Conservation (phyloP, 139 green algal genomes). For the Astrephomene gubernaculifera region DNA sequence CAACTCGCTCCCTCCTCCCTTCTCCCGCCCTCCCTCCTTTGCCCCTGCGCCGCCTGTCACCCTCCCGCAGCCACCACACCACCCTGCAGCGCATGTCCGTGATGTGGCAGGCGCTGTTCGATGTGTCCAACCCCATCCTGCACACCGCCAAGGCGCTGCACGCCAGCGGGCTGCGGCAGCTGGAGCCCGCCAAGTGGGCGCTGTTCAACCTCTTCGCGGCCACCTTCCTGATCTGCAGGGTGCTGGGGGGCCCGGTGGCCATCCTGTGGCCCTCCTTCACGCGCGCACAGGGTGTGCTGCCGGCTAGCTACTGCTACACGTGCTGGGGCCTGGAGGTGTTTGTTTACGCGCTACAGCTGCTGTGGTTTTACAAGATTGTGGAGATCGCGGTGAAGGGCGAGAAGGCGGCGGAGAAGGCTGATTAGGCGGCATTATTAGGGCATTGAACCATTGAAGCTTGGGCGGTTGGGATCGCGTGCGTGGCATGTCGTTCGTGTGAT, state of each 20-base stretch:
- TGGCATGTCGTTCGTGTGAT: too few species aligned
- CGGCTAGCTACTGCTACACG: constrained; percentile 41
- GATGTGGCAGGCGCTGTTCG: constrained; percentile 60
- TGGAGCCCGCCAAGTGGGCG: constrained; percentile 41
- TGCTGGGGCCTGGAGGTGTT: constrained; percentile 54
- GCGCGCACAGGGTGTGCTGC: constrained; percentile 24
- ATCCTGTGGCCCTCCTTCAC: constrained; percentile 39
- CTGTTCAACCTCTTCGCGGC: constrained; percentile 58
- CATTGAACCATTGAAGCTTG: too few species aligned
- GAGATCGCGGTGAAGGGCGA: constrained; percentile 44
- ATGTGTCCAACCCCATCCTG: constrained; percentile 66
- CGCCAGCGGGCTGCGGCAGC: constrained; percentile 1
- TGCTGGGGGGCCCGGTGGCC: constrained; percentile 2
- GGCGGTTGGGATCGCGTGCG: too few species aligned
- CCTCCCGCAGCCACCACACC: constrained; percentile 40
- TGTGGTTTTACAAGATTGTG: constrained; percentile 67
- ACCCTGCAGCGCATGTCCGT: constrained; percentile 50
- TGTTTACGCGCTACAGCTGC: constrained; percentile 61
- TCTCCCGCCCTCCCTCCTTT: neutral
- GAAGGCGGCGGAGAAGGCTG: constrained; percentile 14
- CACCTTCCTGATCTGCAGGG: constrained; percentile 43
- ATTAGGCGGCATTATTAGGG: neutral
- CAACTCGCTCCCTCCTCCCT: neutral
- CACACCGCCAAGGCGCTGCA: constrained; percentile 66
- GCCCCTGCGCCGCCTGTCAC: too few species aligned